Conservation (phyloP, 2,329 filamentous ascomycete genomes). For the Cladorrhinum sp. region DNA sequence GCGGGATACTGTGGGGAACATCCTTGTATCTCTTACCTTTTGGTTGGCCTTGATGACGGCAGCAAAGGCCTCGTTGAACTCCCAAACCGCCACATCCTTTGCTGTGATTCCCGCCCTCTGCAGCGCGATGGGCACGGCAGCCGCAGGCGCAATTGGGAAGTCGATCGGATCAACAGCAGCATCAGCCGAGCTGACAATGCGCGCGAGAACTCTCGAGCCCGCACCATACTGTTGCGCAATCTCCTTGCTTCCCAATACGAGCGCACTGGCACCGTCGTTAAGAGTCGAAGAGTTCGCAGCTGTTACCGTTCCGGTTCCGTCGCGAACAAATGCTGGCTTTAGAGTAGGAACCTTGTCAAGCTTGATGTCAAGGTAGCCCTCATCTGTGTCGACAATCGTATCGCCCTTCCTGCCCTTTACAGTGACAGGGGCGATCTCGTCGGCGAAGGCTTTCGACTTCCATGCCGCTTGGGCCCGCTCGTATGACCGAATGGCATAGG, state of each 20-base stretch:
- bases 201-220: slow-evolving; percentile 78
- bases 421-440: slow-evolving; percentile 86
- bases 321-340: slow-evolving; percentile 86
- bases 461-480: slow-evolving; percentile 87
- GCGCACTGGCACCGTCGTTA: slow-evolving; percentile 88
- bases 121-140: slow-evolving; percentile 87
- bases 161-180: slow-evolving; percentile 88
- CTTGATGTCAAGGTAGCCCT: slow-evolving; percentile 85
- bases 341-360: slow-evolving; percentile 80
- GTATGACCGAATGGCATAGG: slow-evolving; percentile 87
- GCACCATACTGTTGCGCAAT: slow-evolving; percentile 77
- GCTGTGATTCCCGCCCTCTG: slow-evolving; percentile 85
- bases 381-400: slow-evolving; percentile 73
- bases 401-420: slow-evolving; percentile 83
- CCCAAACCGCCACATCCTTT: slow-evolving; percentile 91
- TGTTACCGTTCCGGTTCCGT: slow-evolving; percentile 85
- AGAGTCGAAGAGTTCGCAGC: slow-evolving; percentile 92
- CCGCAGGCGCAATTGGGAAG: slow-evolving; percentile 88
- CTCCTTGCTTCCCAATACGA: slow-evolving; percentile 79
- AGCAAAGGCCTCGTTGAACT: slow-evolving; percentile 98
- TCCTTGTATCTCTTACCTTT: slow-evolving; percentile 53
- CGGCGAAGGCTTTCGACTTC: slow-evolving; percentile 76
- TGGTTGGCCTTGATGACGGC: slow-evolving; percentile 93
- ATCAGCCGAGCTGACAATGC: slow-evolving; percentile 82
- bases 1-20: background rate